Evolutionary conservation across 192 early-diverging fungal genomes (phyloP).

Genomic region (Phlyctochytrium planicorne): DNA sequence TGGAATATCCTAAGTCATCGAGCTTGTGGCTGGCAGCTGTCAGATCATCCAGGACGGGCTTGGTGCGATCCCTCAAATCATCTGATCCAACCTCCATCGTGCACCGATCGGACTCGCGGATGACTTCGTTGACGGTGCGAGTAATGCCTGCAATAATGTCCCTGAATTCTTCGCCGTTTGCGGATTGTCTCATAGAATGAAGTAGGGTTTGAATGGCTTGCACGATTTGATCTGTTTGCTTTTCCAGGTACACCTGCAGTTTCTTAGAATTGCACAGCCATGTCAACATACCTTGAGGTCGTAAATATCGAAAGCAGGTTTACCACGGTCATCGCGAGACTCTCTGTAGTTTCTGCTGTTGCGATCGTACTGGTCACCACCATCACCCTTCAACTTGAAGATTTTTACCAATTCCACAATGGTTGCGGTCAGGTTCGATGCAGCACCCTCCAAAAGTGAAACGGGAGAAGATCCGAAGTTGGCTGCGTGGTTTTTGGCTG

Average conservation of each 20-base stretch:
- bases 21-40: slow-evolving; percentile 50
- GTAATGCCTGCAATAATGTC: slow-evolving; percentile 59
- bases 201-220: slow-evolving; percentile 75
- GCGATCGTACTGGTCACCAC: slow-evolving; percentile 11
- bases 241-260: slow-evolving; percentile 64
- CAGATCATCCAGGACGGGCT: slow-evolving; percentile 62
- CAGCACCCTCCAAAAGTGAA: slow-evolving; percentile 77
- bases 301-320: slow-evolving; percentile 31
- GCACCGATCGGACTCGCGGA: slow-evolving; percentile 49
- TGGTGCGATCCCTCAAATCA: slow-evolving; percentile 45
- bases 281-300: slow-evolving; percentile 46
- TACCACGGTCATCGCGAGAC: slow-evolving; percentile 4
- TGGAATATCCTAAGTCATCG: slow-evolving; percentile 55
- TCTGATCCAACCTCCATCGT: slow-evolving; percentile 38
- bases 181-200: slow-evolving; percentile 56
- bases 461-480: slow-evolving; percentile 58
- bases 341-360: slow-evolving; percentile 1
- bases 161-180: slow-evolving; percentile 49
- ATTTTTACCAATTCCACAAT: slow-evolving; percentile 77
- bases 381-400: slow-evolving; percentile 37
- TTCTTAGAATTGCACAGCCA: too few species aligned
- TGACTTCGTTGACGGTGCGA: slow-evolving; percentile 56
- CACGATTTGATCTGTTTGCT: slow-evolving; percentile 74
- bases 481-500: slow-evolving; percentile 76
- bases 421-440: slow-evolving; percentile 72